phyloP scores from a whole-genome alignment of 2,329 filamentous ascomycete genomes.

The Cadophora luteo-olivacea region DNA sequence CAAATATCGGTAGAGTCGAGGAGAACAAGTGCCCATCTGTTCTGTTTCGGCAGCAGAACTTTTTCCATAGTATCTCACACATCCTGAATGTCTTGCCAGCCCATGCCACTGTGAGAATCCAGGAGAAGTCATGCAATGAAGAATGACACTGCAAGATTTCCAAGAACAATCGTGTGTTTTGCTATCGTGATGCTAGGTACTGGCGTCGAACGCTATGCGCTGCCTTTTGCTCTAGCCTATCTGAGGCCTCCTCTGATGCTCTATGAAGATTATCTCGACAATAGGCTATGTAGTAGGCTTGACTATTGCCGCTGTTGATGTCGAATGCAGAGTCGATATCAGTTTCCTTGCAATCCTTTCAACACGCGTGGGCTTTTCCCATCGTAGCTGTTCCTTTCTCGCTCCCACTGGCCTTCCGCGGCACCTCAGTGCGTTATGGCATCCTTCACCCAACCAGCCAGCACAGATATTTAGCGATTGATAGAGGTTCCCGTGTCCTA shows the following conservation, averaged over 20 bases:
- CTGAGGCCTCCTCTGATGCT: conserved; percentile 52
- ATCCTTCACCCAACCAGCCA: not conserved
- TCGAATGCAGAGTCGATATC: conserved; percentile 41
- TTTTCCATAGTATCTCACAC: conserved; percentile 11
- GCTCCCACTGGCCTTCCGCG: conserved; percentile 9
- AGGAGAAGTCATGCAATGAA: conserved; percentile 43
- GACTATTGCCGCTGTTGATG: conserved; percentile 46
- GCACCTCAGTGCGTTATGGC: conserved; percentile 7
- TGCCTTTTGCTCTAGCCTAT: conserved; percentile 59
- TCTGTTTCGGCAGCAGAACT: not conserved
- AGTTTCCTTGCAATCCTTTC: conserved; percentile 30
- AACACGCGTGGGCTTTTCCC: conserved; percentile 19
- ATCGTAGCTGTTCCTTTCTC: conserved; percentile 1
- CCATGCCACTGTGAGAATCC: conserved; percentile 23
- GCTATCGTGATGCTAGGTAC: conserved; percentile 81
- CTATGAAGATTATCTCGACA: conserved; percentile 75
- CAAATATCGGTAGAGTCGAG: conserved; percentile 5
- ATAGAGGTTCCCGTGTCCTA: not conserved
- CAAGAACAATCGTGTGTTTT: conserved; percentile 58
- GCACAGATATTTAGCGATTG: not conserved
- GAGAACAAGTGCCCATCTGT: not conserved
- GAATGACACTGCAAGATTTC: conserved; percentile 46
- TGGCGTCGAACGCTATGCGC: conserved; percentile 67
- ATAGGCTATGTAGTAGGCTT: conserved; percentile 61
- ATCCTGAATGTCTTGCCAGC: conserved; percentile 11